phyloP scores from a whole-genome alignment of 176 grass and related monocot genomes.

The Carex littledalei region DNA sequence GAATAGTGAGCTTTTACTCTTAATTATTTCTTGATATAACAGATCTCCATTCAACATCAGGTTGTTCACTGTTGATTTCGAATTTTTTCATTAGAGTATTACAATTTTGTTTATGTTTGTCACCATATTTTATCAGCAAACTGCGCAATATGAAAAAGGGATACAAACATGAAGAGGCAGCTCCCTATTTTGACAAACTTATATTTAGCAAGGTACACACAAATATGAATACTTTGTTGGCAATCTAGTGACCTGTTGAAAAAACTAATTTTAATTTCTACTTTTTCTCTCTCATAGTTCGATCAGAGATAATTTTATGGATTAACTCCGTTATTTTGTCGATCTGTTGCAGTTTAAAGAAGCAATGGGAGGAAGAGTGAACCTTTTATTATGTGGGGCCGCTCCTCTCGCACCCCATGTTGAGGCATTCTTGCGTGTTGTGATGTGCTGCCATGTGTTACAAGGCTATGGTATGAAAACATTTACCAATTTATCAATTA shows the following conservation, averaged over 20 bases:
- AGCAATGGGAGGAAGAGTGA: slow-evolving; percentile 81
- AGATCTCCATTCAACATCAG: neutral
- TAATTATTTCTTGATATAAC: neutral
- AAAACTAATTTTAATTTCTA: neutral
- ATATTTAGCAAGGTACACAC: slow-evolving; percentile 83
- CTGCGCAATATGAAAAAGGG: slow-evolving; percentile 78
- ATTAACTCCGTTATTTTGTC: neutral
- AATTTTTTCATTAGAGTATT: neutral
- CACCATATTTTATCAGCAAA: slow-evolving; percentile 55
- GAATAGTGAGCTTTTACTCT: slow-evolving; percentile 58
- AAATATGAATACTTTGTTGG: neutral
- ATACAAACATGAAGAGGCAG: slow-evolving; percentile 75
- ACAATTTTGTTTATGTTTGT: neutral
- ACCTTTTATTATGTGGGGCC: slow-evolving; percentile 87
- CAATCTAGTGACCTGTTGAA: neutral
- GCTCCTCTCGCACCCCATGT: slow-evolving; percentile 81
- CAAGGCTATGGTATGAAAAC: slow-evolving; percentile 79
- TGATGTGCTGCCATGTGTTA: slow-evolving; percentile 77
- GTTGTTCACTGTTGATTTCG: neutral
- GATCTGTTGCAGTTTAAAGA: slow-evolving; percentile 52
- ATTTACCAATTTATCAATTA: neutral
- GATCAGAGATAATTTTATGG: neutral
- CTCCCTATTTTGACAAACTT: slow-evolving; percentile 72
- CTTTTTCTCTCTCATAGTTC: slow-evolving; percentile 16
- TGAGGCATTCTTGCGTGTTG: slow-evolving; percentile 82